Conservation (phyloP, 192 early-diverging fungal genomes). For the Coemansia sp. region DNA sequence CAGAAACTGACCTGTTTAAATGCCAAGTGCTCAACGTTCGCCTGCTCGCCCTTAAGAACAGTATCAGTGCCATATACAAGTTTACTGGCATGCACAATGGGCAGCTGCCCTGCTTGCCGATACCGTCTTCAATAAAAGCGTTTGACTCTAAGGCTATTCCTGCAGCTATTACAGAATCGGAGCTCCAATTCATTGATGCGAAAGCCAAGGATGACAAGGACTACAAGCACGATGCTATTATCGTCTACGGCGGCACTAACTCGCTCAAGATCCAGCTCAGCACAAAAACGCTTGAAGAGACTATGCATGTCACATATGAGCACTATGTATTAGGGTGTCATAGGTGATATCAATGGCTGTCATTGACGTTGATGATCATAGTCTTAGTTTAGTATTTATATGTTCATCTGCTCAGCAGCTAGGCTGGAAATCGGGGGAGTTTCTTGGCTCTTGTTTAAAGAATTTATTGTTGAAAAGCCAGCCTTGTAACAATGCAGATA, state of each 20-base stretch:
- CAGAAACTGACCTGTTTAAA: slow-evolving; percentile 95
- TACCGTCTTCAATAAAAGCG: too few relatives aligned
- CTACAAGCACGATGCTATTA: slow-evolving; percentile 81
- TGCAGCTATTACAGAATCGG: too few relatives aligned
- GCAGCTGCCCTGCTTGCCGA: slow-evolving; percentile 87
- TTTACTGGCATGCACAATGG: slow-evolving; percentile 95
- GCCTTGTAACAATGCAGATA: too few relatives aligned
- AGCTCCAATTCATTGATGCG: slow-evolving; percentile 94
- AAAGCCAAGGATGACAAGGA: slow-evolving; percentile 90
- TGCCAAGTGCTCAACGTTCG: slow-evolving; percentile 91
- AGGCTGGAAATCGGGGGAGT: too few relatives aligned
- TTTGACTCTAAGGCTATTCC: too few relatives aligned
- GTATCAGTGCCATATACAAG: slow-evolving; percentile 97
- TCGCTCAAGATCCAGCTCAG: slow-evolving; percentile 99
- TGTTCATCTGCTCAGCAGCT: too few relatives aligned
- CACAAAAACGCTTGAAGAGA: slow-evolving; percentile 69
- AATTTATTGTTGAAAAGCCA: too few relatives aligned
- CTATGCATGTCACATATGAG: slow-evolving; percentile 64
- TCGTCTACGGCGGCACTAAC: slow-evolving; percentile 99
- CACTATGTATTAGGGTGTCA: too few relatives aligned
- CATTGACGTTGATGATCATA: too few relatives aligned
- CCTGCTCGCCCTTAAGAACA: slow-evolving; percentile 93
- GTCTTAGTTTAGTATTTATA: too few relatives aligned
- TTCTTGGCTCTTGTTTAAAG: too few relatives aligned
- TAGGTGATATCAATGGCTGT: too few relatives aligned